Evolutionary conservation across 371 early-diverging fungal species (phyloP).

Genomic region (Lichtheimia ramosa): DNA sequence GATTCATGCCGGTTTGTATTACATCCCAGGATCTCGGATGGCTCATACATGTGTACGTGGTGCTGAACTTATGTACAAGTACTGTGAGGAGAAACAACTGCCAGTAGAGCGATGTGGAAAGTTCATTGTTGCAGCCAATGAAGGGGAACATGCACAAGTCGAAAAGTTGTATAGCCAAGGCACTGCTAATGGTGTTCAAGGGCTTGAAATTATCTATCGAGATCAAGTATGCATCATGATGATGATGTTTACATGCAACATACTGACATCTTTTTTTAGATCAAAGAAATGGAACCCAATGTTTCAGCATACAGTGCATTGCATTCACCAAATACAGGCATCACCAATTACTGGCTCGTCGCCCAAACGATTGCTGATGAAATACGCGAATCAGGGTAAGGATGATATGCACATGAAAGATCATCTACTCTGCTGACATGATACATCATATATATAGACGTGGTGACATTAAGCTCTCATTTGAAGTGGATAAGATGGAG

Average conservation of each 20-base stretch:
- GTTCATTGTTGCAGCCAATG: slow-evolving; percentile 41
- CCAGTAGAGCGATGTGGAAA: slow-evolving; percentile 51
- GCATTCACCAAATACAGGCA: slow-evolving; percentile 50
- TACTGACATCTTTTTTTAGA: slow-evolving; percentile 14
- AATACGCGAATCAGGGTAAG: slow-evolving; percentile 42
- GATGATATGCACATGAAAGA: background rate
- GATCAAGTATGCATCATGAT: slow-evolving; percentile 26
- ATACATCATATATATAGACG: slow-evolving; percentile 21
- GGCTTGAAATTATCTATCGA: slow-evolving; percentile 35
- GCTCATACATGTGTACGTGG: slow-evolving; percentile 48
- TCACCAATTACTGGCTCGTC: slow-evolving; percentile 42
- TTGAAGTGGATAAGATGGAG: slow-evolving; percentile 38
- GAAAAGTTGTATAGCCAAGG: slow-evolving; percentile 44
- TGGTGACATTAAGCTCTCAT: slow-evolving; percentile 46
- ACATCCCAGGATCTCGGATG: slow-evolving; percentile 49
- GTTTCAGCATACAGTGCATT: slow-evolving; percentile 45
- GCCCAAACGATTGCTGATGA: slow-evolving; percentile 39
- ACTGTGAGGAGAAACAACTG: slow-evolving; percentile 42
- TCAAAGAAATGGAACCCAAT: slow-evolving; percentile 44
- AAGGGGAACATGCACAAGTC: slow-evolving; percentile 39
- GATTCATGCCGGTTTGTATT: slow-evolving; percentile 51
- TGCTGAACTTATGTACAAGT: slow-evolving; percentile 49
- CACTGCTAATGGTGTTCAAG: slow-evolving; percentile 44
- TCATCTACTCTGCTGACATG: background rate
- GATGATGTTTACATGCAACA: background rate